Base-by-base conservation (phyloP, 768 basidiomycete genomes). In the Epithele typhae region DNA sequence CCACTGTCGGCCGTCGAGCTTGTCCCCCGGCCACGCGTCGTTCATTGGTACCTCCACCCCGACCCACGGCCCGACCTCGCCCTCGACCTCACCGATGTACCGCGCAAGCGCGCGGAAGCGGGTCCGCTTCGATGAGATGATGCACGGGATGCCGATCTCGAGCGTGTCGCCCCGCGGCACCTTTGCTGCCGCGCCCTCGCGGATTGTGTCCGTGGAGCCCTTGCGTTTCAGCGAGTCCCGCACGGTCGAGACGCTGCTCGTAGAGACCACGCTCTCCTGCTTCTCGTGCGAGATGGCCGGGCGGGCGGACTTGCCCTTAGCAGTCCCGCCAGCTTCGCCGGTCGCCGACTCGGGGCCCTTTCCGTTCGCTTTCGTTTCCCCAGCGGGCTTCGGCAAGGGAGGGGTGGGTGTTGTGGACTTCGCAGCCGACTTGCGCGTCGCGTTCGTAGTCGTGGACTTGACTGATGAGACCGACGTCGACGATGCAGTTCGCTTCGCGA, bases 61-160 rank as follows among this genome's bases (percentile, higher is more conserved):
- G 6, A 93, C 87, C 92, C 92, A 94, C 0, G 87, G 81, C 1
- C 92, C 92, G 4, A 60, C 55, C 63, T 92, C 87, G 30, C 91
- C 92, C 40, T 78, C 74, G 2, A 94, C 82, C 59, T 91, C 88
- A 5, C 87, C 92, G 42, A 94, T 91, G 61, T 94, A 93, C 4
- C 91, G 71, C 18, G 90, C 92, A 58, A 81, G 85, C 1, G 92
- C 92, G 40, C 86, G 82, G 75, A 93, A 91, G 8, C 89, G 78
- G 52, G 84, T 83, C 30, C 86, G 77, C 61, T 88, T 87, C 34
- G 83, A 85, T 3, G 87, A 79, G 52, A 93, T 86, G 62, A 93
- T 91, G 67, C 92, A 93, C 0, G 92, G 89, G 25, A 93, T 93
- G 8, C 91, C 91, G 22, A 92, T 81, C 27, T 88, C 84, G 27